Evolutionary conservation across 805 yeast genomes (phyloP).

Genomic region (Nakazawaea wyomingensis): DNA sequence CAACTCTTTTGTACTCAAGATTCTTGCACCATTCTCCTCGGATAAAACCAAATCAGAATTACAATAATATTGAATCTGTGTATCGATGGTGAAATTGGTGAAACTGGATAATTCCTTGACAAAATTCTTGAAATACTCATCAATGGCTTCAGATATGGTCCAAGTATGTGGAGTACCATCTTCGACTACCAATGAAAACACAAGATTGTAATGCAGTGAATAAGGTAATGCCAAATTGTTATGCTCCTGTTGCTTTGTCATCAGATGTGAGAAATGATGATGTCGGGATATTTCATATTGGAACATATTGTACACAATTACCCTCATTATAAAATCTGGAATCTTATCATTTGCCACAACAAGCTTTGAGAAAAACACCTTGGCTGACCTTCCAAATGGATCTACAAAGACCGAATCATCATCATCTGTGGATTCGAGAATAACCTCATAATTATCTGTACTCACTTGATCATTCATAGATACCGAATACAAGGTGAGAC

Average conservation of each 20-base stretch:
- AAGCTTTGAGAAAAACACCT: conserved; percentile 25
- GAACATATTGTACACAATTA: conserved; percentile 36
- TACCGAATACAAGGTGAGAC: conserved; percentile 17
- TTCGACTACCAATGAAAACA: conserved; percentile 70
- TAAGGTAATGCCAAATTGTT: conserved; percentile 43
- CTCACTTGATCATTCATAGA: conserved; percentile 22
- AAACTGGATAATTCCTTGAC: conserved; percentile 45
- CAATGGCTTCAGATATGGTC: conserved; percentile 59
- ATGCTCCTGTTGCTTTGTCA: conserved; percentile 11
- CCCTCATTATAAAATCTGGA: conserved; percentile 30
- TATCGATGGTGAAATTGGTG: conserved; percentile 70
- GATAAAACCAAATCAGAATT: conserved; percentile 31
- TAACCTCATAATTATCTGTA: conserved; percentile 33
- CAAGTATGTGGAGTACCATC: conserved; percentile 63
- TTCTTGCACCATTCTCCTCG: conserved; percentile 23
- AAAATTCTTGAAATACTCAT: conserved; percentile 50
- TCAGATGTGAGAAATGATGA: conserved; percentile 19
- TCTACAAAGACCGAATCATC: conserved; percentile 27
- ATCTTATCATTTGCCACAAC: conserved; percentile 24
- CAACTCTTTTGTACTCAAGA: conserved; percentile 47
- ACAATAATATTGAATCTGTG: conserved; percentile 73
- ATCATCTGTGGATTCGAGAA: conserved; percentile 20
- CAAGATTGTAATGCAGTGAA: conserved; percentile 66
- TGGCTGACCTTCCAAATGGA: conserved; percentile 30
- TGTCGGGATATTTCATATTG: conserved; percentile 32